Evolutionary conservation across 441 rosid species (phyloP).

Genomic region (Pelargonium cotyledonis): DNA sequence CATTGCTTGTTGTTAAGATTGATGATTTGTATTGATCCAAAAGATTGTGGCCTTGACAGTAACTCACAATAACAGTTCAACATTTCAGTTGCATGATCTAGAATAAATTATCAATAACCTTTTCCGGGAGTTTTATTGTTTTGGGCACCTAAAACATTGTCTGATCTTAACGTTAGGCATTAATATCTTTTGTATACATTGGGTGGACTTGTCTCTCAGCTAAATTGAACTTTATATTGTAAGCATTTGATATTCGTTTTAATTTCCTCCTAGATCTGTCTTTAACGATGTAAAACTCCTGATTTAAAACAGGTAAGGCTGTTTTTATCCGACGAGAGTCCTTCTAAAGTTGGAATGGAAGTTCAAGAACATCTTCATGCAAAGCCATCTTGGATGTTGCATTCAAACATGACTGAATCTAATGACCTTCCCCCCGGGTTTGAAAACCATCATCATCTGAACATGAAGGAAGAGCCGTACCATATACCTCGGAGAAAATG

Average conservation of each 20-base stretch:
- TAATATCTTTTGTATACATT: too few relatives aligned
- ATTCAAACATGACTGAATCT: slow-evolving; percentile 9
- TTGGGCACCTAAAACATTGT: too few relatives aligned
- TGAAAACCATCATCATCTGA: slow-evolving; percentile 22
- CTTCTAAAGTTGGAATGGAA: slow-evolving; percentile 23
- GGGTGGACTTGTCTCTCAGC: too few relatives aligned
- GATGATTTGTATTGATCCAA: too few relatives aligned
- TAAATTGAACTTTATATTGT: background rate
- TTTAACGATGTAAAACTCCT: background rate
- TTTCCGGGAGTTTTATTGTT: too few relatives aligned
- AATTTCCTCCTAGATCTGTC: background rate
- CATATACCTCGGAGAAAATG: slow-evolving; percentile 33
- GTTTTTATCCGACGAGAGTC: slow-evolving; percentile 26
- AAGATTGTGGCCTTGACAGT: too few relatives aligned
- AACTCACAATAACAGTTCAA: too few relatives aligned
- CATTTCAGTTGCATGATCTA: too few relatives aligned
- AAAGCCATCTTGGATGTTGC: slow-evolving; percentile 14
- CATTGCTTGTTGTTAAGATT: too few relatives aligned
- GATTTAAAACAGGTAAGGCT: slow-evolving; percentile 34
- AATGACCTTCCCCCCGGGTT: slow-evolving; percentile 40
- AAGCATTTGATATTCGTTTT: background rate
- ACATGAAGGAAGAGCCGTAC: slow-evolving; percentile 12
- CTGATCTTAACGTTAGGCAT: too few relatives aligned
- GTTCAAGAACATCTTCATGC: slow-evolving; percentile 21
- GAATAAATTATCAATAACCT: too few relatives aligned